Conservation (phyloP, 2,329 filamentous ascomycete genomes). For the Emmonsiellopsis sp. region DNA sequence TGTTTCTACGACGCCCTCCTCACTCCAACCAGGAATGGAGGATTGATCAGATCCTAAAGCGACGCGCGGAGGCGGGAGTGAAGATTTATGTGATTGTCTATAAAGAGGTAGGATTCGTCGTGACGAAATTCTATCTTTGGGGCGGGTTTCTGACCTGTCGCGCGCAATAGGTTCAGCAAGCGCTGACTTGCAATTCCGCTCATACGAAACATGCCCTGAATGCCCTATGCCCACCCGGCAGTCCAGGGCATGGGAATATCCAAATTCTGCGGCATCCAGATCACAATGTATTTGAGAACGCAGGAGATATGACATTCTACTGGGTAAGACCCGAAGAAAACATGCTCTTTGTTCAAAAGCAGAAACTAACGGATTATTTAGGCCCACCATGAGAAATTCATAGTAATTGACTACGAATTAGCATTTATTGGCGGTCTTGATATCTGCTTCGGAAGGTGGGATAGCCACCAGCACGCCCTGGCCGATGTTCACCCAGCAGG, state of each 20-base stretch:
- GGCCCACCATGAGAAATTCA: slow-evolving; percentile 93
- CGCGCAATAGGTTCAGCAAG: slow-evolving; percentile 74
- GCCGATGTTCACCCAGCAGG: slow-evolving; percentile 80
- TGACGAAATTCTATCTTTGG: too few species aligned
- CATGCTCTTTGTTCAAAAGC: neutral
- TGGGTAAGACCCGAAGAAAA: slow-evolving; percentile 42
- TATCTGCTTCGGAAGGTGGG: slow-evolving; percentile 91
- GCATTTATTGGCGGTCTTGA: slow-evolving; percentile 92
- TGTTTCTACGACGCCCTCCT: slow-evolving; percentile 73
- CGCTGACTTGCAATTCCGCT: slow-evolving; percentile 65
- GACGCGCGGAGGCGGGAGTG: slow-evolving; percentile 79
- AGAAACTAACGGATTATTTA: neutral
- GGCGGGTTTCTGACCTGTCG: too few species aligned
- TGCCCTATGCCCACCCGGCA: slow-evolving; percentile 69
- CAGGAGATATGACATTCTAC: slow-evolving; percentile 92
- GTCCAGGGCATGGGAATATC: slow-evolving; percentile 79
- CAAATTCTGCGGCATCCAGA: slow-evolving; percentile 83
- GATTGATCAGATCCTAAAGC: slow-evolving; percentile 75
- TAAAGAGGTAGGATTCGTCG: slow-evolving; percentile 67
- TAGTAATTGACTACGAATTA: slow-evolving; percentile 81
- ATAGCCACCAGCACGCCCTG: slow-evolving; percentile 71
- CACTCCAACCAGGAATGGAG: slow-evolving; percentile 75
- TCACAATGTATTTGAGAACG: slow-evolving; percentile 88
- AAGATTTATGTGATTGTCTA: slow-evolving; percentile 92
- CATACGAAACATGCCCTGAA: slow-evolving; percentile 86